Base-by-base conservation (phyloP, 768 basidiomycete genomes). In the Cyathus striatus region DNA sequence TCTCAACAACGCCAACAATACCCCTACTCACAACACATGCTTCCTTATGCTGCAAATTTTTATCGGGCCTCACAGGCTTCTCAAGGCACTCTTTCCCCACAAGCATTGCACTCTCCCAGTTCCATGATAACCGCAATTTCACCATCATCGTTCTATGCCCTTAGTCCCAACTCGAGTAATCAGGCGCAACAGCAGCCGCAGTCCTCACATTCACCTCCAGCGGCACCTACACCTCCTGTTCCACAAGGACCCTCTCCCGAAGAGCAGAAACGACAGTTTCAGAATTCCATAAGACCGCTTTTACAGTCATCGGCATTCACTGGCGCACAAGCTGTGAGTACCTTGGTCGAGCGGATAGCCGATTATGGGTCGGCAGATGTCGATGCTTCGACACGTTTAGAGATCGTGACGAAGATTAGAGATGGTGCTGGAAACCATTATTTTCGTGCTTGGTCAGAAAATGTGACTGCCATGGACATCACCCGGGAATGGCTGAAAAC, bases 391-490 rank as follows among this genome's bases (percentile, higher is more conserved):
- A 75, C 89, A 49, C 27, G 27, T 30, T 30, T 85, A 42, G 86
- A 91, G 57, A 83, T 91, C 41, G 63, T 92, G 43, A 84, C 82
- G 14, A 83, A 41, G 27, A 30, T 30, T 9, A 86, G 4, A 79
- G 89, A 92, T 60, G 79, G 82, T 38, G 90, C 90, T 22, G 85
- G 81, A 30, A 89, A 90, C 56, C 86, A 88, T 54, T 92, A 91
- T 56, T 91, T 87, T 59, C 79, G 87, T 33, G 88, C 87, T 4
- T 91, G 89, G 89, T 76, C 79, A 13, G 89, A 89, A 59, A 89
- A 86, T 58, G n/a, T 56, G 35, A 60, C 62, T 27, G 90, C 88
- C 14, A 81, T 92, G 68, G 86, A 86, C 46, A 73, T 91, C 25
- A 78, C 86, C 32, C 75, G 86, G 39, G 86, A 87, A 51, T 92